These are phyloP conservation scores for Elongisporangium undulatum DNA, from an alignment of 352 stramenopile species.

Conservation along the genomic window DNA sequence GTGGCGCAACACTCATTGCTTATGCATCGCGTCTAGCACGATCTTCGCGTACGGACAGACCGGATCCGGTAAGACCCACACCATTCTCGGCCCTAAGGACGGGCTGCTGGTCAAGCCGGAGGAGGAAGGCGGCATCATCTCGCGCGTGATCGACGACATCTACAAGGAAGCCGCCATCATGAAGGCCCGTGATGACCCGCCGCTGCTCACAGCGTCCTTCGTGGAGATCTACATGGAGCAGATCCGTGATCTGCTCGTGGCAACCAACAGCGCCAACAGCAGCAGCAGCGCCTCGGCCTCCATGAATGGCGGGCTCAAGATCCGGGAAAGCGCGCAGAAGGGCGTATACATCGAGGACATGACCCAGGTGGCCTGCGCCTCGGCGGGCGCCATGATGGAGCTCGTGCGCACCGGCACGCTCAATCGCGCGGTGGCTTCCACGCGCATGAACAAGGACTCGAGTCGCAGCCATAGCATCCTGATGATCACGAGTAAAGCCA, in stretches of 20 bases:
- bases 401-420: constrained; percentile 54
- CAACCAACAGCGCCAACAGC: constrained; percentile 1
- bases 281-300: constrained; percentile 9
- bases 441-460: constrained; percentile 90
- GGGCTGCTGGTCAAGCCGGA: constrained; percentile 48
- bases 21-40: too few species aligned
- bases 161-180: constrained; percentile 16
- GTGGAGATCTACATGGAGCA: constrained; percentile 90
- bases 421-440: constrained; percentile 66
- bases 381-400: constrained; percentile 50
- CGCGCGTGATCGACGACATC: constrained; percentile 46
- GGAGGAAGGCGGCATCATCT: constrained; percentile 64
- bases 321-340: constrained; percentile 60
- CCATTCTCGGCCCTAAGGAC: constrained; percentile 66
- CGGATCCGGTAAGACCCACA: constrained; percentile 60
- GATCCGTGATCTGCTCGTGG: constrained; percentile 63
- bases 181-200: constrained; percentile 6
- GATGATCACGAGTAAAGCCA: constrained; percentile 36
- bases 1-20: too few species aligned
- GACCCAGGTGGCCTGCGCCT: constrained; percentile 32
- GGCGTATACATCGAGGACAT: constrained; percentile 81
- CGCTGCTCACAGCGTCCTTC: constrained; percentile 67
- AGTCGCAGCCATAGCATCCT: constrained; percentile 75
- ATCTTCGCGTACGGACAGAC: constrained; percentile 58
- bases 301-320: constrained; percentile 45